phyloP scores from a whole-genome alignment of 2,329 filamentous ascomycete genomes.

The Ophiocordyceps australis region DNA sequence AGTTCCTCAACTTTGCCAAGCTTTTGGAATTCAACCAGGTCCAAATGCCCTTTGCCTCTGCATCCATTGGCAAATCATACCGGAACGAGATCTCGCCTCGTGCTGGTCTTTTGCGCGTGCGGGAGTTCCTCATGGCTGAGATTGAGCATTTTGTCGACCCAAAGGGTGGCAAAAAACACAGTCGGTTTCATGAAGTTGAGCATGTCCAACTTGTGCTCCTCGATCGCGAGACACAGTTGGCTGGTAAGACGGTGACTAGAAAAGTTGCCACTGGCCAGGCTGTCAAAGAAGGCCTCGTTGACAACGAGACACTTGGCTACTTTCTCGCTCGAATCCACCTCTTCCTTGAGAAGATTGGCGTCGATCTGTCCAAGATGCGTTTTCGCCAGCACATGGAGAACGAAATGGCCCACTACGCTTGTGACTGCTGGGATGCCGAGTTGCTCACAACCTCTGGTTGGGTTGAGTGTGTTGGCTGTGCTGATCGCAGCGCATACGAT shows the following conservation, averaged over 20 bases:
- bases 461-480: slow-evolving; percentile 97
- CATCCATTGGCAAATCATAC: slow-evolving; percentile 94
- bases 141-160: slow-evolving; percentile 98
- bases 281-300: slow-evolving; percentile 64
- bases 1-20: slow-evolving; percentile 95
- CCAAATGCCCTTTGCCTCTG: slow-evolving; percentile 91
- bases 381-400: slow-evolving; percentile 92
- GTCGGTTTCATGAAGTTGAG: slow-evolving; percentile 71
- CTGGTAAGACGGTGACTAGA: slow-evolving; percentile 61
- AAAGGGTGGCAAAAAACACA: slow-evolving; percentile 83
- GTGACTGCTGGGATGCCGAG: slow-evolving; percentile 97
- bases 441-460: slow-evolving; percentile 82
- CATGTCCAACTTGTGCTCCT: slow-evolving; percentile 71
- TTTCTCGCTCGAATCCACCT: slow-evolving; percentile 87
- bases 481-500: slow-evolving; percentile 90
- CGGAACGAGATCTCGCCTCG: slow-evolving; percentile 95
- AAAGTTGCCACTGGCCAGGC: slow-evolving; percentile 71
- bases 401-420: slow-evolving; percentile 74
- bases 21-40: slow-evolving; percentile 92
- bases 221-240: slow-evolving; percentile 68
- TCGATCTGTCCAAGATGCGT: slow-evolving; percentile 74
- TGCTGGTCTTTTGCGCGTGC: slow-evolving; percentile 76
- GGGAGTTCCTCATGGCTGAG: slow-evolving; percentile 97
- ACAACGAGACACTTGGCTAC: slow-evolving; percentile 96
- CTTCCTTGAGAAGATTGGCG: slow-evolving; percentile 76